Evolutionary conservation across 805 yeast species (phyloP).

Genomic region (Ogataea dorogensis): DNA sequence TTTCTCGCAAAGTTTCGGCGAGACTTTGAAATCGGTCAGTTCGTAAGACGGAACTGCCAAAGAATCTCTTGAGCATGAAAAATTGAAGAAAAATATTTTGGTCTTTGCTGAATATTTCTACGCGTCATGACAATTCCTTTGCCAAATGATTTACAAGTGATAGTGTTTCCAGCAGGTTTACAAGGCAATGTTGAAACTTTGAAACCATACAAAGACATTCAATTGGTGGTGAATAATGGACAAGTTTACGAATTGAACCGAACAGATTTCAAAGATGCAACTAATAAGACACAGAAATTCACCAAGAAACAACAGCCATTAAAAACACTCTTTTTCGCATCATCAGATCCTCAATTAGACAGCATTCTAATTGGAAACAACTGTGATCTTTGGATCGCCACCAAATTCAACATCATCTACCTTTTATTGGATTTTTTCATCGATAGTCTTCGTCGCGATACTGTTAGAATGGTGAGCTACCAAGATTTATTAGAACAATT

Average conservation of each 20-base stretch:
- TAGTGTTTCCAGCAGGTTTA: slow-evolving; percentile 16
- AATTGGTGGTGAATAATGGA: slow-evolving; percentile 18
- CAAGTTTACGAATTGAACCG: slow-evolving; percentile 41
- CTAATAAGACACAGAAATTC: slow-evolving; percentile 28
- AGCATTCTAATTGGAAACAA: slow-evolving; percentile 42
- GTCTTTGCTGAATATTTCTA: background rate
- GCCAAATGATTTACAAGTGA: slow-evolving; percentile 10
- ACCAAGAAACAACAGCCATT: slow-evolving; percentile 35
- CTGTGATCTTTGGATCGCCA: slow-evolving; percentile 39
- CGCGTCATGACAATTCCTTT: slow-evolving; percentile 11
- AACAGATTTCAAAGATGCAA: slow-evolving; percentile 38
- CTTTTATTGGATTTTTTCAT: slow-evolving; percentile 39
- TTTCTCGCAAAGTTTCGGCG: background rate
- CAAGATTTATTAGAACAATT: slow-evolving; percentile 42
- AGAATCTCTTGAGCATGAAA: background rate
- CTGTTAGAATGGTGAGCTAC: slow-evolving; percentile 35
- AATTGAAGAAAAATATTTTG: background rate
- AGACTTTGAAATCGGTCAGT: slow-evolving; percentile 1
- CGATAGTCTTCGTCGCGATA: slow-evolving; percentile 26
- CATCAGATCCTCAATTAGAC: slow-evolving; percentile 20
- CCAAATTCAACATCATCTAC: slow-evolving; percentile 41
- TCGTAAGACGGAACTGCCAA: slow-evolving; percentile 4
- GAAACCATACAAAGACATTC: slow-evolving; percentile 6
- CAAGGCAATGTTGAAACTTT: background rate
- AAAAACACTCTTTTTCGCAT: slow-evolving; percentile 39